Percentiles rank a stretch among this genome's conserved stretches.
phyloP scores from a whole-genome alignment of 2,329 filamentous ascomycete genomes.

The Thielaviopsis populi region DNA sequence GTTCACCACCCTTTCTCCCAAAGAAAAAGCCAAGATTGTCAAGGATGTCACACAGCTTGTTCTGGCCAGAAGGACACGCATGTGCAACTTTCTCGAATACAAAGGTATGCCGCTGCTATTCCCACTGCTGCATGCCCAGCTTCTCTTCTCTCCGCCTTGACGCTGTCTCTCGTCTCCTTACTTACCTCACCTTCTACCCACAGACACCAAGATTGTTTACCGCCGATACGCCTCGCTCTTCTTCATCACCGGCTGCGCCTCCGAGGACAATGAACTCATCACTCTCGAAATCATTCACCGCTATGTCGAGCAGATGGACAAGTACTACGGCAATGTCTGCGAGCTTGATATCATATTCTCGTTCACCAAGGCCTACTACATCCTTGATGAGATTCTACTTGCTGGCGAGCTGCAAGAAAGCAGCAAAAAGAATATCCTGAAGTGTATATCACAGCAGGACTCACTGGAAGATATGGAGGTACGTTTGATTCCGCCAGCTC shows the following conservation, averaged over 20 bases:
- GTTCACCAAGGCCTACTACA: constrained; percentile 99
- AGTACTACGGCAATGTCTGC: constrained; percentile 99
- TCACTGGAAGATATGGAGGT: constrained; percentile 99
- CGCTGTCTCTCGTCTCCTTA: not conserved
- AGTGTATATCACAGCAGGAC: constrained; percentile 94
- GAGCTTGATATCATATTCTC: constrained; percentile 99
- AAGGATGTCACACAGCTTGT: constrained; percentile 98
- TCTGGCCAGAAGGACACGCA: constrained; percentile 84
- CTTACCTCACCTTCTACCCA: not conserved
- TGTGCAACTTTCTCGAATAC: constrained; percentile 99
- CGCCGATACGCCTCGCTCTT: constrained; percentile 96
- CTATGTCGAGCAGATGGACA: constrained; percentile 99
- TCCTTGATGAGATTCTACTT: constrained; percentile 86
- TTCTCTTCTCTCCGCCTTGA: not conserved
- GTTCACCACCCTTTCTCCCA: constrained; percentile 96
- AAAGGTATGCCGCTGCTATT: constrained; percentile 50
- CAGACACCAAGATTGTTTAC: constrained; percentile 97
- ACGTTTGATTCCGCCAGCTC: constrained; percentile 31
- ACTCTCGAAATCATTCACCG: constrained; percentile 97
- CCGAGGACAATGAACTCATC: constrained; percentile 96
- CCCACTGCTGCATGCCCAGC: too few relatives aligned
- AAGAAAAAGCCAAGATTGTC: constrained; percentile 99
- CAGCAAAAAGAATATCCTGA: constrained; percentile 96
- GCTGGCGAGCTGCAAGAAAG: constrained; percentile 97
- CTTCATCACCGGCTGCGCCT: constrained; percentile 94